These are phyloP conservation scores for Paecilomyces sp. DNA, from an alignment of 2,329 filamentous ascomycete genomes.

Conservation along the genomic window DNA sequence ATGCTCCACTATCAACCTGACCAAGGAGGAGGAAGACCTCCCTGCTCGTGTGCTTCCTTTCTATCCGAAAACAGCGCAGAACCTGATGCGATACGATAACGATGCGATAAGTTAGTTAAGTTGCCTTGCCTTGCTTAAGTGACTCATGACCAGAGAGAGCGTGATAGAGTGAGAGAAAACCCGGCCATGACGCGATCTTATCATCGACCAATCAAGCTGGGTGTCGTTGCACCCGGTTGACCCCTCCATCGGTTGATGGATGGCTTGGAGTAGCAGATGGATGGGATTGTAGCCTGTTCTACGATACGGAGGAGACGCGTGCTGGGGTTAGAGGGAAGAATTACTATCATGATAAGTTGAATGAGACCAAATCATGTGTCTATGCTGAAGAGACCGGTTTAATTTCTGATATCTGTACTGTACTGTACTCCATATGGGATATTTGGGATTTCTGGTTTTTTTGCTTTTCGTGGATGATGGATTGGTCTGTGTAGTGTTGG, in stretches of 20 bases:
- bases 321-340: neutral
- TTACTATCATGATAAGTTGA: neutral
- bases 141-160: neutral
- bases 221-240: neutral
- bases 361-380: neutral
- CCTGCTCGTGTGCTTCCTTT: no score
- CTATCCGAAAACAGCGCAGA: no score
- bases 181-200: neutral
- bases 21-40: no score
- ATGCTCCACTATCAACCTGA: no score
- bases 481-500: neutral
- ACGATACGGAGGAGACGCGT: neutral
- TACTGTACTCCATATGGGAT: neutral
- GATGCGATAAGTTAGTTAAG: no score
- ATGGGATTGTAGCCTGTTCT: neutral
- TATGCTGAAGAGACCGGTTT: neutral
- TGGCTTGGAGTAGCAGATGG: no score
- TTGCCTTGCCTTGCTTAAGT: neutral
- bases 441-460: neutral
- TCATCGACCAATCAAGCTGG: neutral
- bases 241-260: no score
- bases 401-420: neutral
- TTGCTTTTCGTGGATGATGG: neutral
- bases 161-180: neutral
- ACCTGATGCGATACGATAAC: no score